Base-by-base conservation (phyloP, 1,139 yeast species). In the Groenewaldozyma auringiensis region DNA sequence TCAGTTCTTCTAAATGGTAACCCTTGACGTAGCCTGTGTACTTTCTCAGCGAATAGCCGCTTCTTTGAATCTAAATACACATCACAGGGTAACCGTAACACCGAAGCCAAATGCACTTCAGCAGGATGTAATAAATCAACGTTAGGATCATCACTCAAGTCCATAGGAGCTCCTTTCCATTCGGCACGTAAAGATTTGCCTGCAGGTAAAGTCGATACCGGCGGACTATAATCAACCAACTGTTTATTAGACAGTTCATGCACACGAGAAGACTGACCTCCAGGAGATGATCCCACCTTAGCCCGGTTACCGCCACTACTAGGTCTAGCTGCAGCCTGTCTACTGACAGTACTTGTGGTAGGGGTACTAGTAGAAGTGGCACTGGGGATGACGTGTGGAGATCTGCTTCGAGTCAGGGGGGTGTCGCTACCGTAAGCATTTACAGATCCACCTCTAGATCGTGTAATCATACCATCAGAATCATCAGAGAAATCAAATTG, bases 161-260 rank as follows among this genome's bases (percentile, higher is more conserved):
- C 94, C 96, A 92, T 87, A 37, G 96, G 95, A 57, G 88, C 94
- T 9, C 97, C 97, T 68, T 89, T 89, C 98, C 98, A 92, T 62
- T 89, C 97, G 41, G 94, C 85, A 60, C 83, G 83, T 57, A 92
- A 72, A 55, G 88, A 78, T 65, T 82, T 81, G 57, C 79, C 80
- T 20, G 75, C 69, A 29, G 94, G 88, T 50, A 92, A 70, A 0
- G 84, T 73, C 1, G 72, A 61, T 21, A 70, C 48, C 1, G 85
- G 68, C 3, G 97, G 97, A 4, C 92, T 79, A 63, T 75, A 89
- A 65, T 92, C 96, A n/a, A 64, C 66, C 37, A 69, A 50, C 49
- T 65, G 62, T 68, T 78, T 53, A 40, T 53, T 44, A 35, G 57
- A 59, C 41, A 65, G 55, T 47, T 69, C 73, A 48, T 69, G 73